Evolutionary conservation across 169 alveolate species (phyloP).

Genomic region (Eimeria maxima): DNA sequence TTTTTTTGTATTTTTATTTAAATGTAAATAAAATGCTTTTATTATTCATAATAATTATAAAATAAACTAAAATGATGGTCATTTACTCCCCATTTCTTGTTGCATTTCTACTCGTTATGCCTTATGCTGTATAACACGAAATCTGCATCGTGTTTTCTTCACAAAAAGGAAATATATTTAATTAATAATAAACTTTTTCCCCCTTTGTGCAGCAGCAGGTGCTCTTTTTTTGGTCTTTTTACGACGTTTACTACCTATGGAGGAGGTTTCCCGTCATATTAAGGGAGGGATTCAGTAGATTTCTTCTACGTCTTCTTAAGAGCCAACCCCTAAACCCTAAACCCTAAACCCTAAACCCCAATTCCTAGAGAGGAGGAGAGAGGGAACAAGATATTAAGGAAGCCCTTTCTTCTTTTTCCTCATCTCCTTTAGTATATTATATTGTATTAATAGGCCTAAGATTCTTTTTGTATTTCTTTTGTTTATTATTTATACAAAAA

Average conservation of each 20-base stretch:
- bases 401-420: too few relatives aligned
- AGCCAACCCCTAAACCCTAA: background rate
- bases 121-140: background rate
- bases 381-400: too few relatives aligned
- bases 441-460: too few relatives aligned
- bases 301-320: slow-evolving; percentile 1
- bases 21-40: background rate
- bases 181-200: too few relatives aligned
- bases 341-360: background rate
- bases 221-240: background rate
- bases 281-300: slow-evolving; percentile 1
- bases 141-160: background rate
- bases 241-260: background rate
- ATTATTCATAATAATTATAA: background rate
- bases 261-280: background rate
- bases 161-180: background rate
- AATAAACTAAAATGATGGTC: background rate
- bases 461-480: too few relatives aligned
- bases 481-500: too few relatives aligned
- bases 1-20: background rate
- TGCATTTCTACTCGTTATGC: background rate
- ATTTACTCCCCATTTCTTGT: background rate
- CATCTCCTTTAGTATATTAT: too few relatives aligned
- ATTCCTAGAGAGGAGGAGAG: background rate
- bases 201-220: background rate